phyloP scores from a whole-genome alignment of 1,284 basidiomycete species.

The Rhodotorula sp. region DNA sequence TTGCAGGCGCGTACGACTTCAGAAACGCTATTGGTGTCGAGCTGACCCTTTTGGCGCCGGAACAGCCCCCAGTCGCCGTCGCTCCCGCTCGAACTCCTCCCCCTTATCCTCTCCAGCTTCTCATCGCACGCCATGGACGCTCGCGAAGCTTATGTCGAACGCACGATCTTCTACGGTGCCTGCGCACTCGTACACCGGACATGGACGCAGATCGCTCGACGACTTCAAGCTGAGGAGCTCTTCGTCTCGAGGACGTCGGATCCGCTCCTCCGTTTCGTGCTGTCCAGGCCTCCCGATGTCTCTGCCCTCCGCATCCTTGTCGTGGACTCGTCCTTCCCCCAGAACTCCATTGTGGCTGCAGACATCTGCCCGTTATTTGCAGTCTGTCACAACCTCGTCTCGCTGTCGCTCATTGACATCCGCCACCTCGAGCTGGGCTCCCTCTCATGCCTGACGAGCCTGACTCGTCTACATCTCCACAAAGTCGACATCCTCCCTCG shows the following conservation, averaged over 20 bases:
- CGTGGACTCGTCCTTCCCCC: not conserved
- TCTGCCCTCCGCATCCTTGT: not conserved
- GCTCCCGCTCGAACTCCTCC: slow-evolving; percentile 2
- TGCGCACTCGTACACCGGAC: slow-evolving; percentile 1
- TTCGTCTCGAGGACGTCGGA: not conserved
- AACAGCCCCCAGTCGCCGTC: not conserved
- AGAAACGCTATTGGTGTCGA: no score
- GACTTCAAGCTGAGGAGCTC: not conserved
- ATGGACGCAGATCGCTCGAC: not conserved
- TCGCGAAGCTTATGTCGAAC: not conserved
- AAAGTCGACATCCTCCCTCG: not conserved
- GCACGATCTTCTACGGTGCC: not conserved
- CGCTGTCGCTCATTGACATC: not conserved
- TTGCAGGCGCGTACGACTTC: no score
- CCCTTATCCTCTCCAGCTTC: not conserved
- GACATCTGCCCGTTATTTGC: not conserved
- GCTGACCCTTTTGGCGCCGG: not conserved
- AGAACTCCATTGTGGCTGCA: no score
- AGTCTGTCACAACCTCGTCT: not conserved
- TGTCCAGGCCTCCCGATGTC: no score
- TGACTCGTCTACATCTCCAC: not conserved
- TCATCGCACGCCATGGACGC: not conserved
- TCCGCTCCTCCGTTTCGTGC: not conserved
- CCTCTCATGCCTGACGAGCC: not conserved
- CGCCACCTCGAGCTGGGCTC: not conserved